These are phyloP conservation scores for Talaromyces sp. DNA, from an alignment of 2,329 filamentous ascomycete species.

Conservation along the genomic window DNA sequence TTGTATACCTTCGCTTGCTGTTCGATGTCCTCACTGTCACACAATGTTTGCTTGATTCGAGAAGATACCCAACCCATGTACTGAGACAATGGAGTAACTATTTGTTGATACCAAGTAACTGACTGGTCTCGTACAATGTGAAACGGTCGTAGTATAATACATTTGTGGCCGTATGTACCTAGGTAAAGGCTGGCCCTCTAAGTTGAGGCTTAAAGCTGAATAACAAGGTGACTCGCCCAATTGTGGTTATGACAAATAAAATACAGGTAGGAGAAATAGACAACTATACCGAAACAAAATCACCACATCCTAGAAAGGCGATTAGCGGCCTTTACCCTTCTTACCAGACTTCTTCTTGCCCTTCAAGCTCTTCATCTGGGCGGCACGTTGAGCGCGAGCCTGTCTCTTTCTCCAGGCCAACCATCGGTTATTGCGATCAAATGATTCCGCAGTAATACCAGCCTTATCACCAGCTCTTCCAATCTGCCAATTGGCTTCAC, in stretches of 20 bases:
- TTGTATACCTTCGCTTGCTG: background rate
- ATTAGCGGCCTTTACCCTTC: constrained; percentile 29
- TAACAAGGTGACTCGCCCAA: background rate
- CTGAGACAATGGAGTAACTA: background rate
- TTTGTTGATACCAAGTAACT: background rate
- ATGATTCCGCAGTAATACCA: constrained; percentile 52
- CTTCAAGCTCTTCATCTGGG: constrained; percentile 52
- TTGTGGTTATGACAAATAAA: constrained; percentile 3
- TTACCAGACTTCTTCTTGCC: constrained; percentile 40
- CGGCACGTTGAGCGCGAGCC: constrained; percentile 46
- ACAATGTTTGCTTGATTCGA: background rate
- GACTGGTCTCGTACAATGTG: background rate
- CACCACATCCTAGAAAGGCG: constrained; percentile 10
- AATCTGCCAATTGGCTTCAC: constrained; percentile 64
- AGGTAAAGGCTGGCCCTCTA: too few species aligned
- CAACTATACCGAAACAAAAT: background rate
- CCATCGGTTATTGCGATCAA: constrained; percentile 57
- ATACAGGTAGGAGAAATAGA: constrained; percentile 10
- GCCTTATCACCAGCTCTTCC: constrained; percentile 58
- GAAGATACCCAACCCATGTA: constrained; percentile 4
- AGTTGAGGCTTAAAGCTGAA: background rate
- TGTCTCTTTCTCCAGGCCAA: constrained; percentile 59
- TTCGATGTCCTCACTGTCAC: background rate
- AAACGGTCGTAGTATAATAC: background rate
- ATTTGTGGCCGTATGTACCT: background rate